phyloP scores from a whole-genome alignment of 768 basidiomycete species.

The Porphyrellus cyaneotinctus region DNA sequence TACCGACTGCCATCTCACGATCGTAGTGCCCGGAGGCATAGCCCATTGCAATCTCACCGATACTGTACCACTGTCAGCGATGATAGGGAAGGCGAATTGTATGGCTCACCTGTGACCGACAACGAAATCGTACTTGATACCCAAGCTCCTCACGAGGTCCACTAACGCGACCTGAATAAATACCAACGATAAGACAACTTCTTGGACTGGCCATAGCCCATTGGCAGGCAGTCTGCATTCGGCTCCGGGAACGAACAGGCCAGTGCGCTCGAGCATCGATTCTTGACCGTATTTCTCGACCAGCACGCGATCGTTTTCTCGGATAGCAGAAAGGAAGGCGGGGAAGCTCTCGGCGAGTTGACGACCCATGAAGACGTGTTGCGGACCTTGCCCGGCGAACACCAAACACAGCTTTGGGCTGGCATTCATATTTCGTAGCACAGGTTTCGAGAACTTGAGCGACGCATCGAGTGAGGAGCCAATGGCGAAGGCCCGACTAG shows the following conservation, averaged over 20 bases:
- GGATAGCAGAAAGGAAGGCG: constrained; percentile 28
- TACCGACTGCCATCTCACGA: constrained; percentile 32
- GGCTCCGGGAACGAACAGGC: constrained; percentile 30
- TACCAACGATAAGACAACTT: constrained; percentile 32
- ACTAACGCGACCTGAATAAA: constrained; percentile 34
- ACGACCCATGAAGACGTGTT: constrained; percentile 36
- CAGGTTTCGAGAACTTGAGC: constrained; percentile 29
- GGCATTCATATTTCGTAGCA: constrained; percentile 19
- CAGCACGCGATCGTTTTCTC: constrained; percentile 33
- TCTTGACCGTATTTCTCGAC: constrained; percentile 23
- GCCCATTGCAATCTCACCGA: constrained; percentile 37
- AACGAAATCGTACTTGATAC: constrained; percentile 32
- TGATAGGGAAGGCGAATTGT: not conserved
- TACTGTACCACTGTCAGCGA: constrained; percentile 14
- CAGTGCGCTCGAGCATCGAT: constrained; percentile 34
- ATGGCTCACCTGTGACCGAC: constrained; percentile 32
- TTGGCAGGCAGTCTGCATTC: constrained; percentile 20
- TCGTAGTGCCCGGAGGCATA: constrained; percentile 37
- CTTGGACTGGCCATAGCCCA: constrained; percentile 32
- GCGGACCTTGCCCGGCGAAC: constrained; percentile 36
- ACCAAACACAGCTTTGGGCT: constrained; percentile 33
- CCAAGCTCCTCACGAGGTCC: constrained; percentile 31
- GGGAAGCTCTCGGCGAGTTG: constrained; percentile 32
- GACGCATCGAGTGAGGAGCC: constrained; percentile 19
- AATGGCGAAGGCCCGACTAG: constrained; percentile 25